Base-by-base conservation (phyloP, 352 stramenopile species). In the Pythium aquatile region DNA sequence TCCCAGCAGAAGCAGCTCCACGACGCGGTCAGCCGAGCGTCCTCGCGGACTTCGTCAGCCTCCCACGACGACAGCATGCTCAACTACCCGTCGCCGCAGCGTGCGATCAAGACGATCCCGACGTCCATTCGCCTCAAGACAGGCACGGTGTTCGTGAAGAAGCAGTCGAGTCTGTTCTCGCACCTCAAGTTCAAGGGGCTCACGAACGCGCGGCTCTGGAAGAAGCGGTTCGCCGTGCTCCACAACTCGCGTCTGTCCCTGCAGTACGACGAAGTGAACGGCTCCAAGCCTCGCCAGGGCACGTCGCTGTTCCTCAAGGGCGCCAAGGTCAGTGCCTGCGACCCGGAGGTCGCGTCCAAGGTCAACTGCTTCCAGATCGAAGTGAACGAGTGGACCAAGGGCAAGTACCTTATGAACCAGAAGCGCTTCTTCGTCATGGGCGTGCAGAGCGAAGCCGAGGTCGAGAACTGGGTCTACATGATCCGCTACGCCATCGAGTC, bases 311-410 rank as follows among this genome's bases (percentile, higher is more conserved):
- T 83, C 55, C 72, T 96, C 28, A 79, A 85, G 37, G 73, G 79
- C 55, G 87, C 85, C 6, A 91, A 90, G 65, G 87, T 96, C 55
- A 76, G 71, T 48, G 83, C 73, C 47, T 91, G 84, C 39, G 80
- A 92, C 53, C 77, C 80, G 0, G 87, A 93, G 55, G 73, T 91
- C 44, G 87, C 74, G 0, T 58, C 70, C 30, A 93, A 93, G 55
- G 79, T 90, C 48, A 87, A 91, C 60, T 94, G 87, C 66, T 93
- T 96, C 63, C 82, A 96, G 74, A 65, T 96, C 26, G 83, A 94
- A 58, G 85, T 96, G 35, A 78, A 83, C 46, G 72, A 90, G 61
- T 96, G 87, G 87, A 90, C 81, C 35, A 92, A 91, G 63, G 83
- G 82, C 53, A 88, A 80, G 55, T 72, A 80, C 57, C 64, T 85